phyloP scores from a whole-genome alignment of 371 early-diverging fungal genomes.

The Syncephalis fuscata region DNA sequence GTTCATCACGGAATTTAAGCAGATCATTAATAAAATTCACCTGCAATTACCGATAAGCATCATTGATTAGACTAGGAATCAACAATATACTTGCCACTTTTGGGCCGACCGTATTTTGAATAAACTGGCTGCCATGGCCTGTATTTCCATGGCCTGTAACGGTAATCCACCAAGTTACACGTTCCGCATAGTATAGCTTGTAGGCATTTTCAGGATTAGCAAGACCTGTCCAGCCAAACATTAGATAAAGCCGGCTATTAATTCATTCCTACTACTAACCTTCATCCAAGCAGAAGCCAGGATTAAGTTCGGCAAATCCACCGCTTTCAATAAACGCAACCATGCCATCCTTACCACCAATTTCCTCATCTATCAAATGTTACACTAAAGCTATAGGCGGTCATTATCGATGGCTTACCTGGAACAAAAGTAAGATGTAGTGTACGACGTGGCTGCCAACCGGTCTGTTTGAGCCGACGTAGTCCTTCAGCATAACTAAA shows the following conservation, averaged over 20 bases:
- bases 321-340: constrained; percentile 29
- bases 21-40: not conserved
- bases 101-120: constrained; percentile 36
- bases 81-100: constrained; percentile 25
- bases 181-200: too few species aligned
- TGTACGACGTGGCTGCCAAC: constrained; percentile 33
- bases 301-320: constrained; percentile 41
- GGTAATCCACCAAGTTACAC: constrained; percentile 11
- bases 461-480: constrained; percentile 26
- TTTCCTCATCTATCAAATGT: constrained; percentile 45
- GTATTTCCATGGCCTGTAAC: constrained; percentile 34
- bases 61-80: not conserved
- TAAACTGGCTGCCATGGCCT: constrained; percentile 66
- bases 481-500: constrained; percentile 55
- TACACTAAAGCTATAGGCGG: not conserved
- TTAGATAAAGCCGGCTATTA: too few species aligned
- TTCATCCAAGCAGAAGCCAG: constrained; percentile 65
- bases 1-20: constrained; percentile 24
- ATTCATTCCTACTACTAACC: constrained; percentile 18
- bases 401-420: constrained; percentile 13
- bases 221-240: too few species aligned
- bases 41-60: not conserved
- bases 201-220: too few species aligned
- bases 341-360: constrained; percentile 66
- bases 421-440: constrained; percentile 57